phyloP scores from a whole-genome alignment of 495 filamentous ascomycete genomes.

The Bacidia gigantensis region DNA sequence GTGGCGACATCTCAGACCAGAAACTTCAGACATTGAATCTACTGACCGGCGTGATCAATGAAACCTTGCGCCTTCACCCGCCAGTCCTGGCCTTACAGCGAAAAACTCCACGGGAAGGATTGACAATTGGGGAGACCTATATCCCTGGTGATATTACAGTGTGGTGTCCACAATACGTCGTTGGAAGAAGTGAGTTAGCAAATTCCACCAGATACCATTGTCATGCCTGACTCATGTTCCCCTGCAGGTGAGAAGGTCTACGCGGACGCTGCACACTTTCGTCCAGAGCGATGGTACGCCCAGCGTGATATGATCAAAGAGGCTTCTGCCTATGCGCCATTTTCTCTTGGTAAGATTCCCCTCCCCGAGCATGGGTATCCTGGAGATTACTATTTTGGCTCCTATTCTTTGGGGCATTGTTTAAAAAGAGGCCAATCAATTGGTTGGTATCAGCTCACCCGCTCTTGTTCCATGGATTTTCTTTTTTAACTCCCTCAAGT shows the following conservation, averaged over 20 bases:
- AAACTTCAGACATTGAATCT: constrained; percentile 19
- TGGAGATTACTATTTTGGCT: background rate
- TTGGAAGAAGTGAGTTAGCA: constrained; percentile 21
- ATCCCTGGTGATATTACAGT: constrained; percentile 32
- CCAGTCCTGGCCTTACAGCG: constrained; percentile 27
- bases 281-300: constrained; percentile 14
- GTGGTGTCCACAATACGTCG: constrained; percentile 25
- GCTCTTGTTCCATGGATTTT: too few relatives aligned
- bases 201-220: background rate
- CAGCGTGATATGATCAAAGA: constrained; percentile 12
- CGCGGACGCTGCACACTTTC: background rate
- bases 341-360: constrained; percentile 13
- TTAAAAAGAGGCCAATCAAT: too few relatives aligned
- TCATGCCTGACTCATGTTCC: constrained; percentile 5
- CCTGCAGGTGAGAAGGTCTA: background rate
- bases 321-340: constrained; percentile 6
- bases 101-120: constrained; percentile 31
- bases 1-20: constrained; percentile 10
- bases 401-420: too few relatives aligned
- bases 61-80: constrained; percentile 35
- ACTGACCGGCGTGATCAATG: constrained; percentile 37
- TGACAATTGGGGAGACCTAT: constrained; percentile 29
- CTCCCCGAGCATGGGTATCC: background rate
- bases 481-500: too few relatives aligned
- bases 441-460: too few relatives aligned